These are phyloP conservation scores for Daldinia sp. DNA, from an alignment of 2,329 filamentous ascomycete genomes.

Conservation along the genomic window DNA sequence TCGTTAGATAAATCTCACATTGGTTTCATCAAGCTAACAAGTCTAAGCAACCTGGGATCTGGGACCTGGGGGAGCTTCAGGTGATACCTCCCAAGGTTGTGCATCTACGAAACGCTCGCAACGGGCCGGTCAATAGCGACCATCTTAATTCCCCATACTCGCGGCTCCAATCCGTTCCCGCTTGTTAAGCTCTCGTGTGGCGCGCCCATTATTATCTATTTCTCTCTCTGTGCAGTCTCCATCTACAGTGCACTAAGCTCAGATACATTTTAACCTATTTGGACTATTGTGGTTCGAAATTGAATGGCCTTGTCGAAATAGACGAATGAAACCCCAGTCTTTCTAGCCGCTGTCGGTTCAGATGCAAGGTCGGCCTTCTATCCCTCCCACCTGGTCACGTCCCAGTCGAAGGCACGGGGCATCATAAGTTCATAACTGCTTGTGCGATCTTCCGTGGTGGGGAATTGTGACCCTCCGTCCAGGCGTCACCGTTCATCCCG, in stretches of 20 bases:
- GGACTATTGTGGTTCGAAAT: slow-evolving; percentile 47
- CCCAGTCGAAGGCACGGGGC: slow-evolving; percentile 54
- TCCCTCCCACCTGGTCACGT: slow-evolving; percentile 52
- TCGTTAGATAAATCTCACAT: slow-evolving; percentile 31
- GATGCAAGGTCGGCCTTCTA: slow-evolving; percentile 56
- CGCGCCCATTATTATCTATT: slow-evolving; percentile 21
- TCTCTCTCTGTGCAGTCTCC: slow-evolving; percentile 24
- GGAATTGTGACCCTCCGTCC: slow-evolving; percentile 54
- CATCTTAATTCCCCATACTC: slow-evolving; percentile 44
- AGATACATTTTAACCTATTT: slow-evolving; percentile 39
- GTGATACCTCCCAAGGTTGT: slow-evolving; percentile 33
- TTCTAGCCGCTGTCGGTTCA: slow-evolving; percentile 56
- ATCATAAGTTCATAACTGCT: slow-evolving; percentile 52
- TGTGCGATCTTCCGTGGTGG: slow-evolving; percentile 56
- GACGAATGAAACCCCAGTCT: slow-evolving; percentile 58
- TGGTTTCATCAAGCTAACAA: slow-evolving; percentile 25
- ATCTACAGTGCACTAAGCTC: slow-evolving; percentile 27
- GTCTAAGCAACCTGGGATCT: not conserved
- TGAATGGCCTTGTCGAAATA: slow-evolving; percentile 47
- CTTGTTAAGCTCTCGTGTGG: slow-evolving; percentile 34
- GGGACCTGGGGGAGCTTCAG: slow-evolving; percentile 17
- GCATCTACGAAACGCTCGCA: slow-evolving; percentile 40
- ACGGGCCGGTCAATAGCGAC: slow-evolving; percentile 45
- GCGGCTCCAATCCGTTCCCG: slow-evolving; percentile 41
- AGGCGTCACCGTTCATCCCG: slow-evolving; percentile 54